Conservation (phyloP, 805 yeast species). For the Metschnikowia gelsemii region DNA sequence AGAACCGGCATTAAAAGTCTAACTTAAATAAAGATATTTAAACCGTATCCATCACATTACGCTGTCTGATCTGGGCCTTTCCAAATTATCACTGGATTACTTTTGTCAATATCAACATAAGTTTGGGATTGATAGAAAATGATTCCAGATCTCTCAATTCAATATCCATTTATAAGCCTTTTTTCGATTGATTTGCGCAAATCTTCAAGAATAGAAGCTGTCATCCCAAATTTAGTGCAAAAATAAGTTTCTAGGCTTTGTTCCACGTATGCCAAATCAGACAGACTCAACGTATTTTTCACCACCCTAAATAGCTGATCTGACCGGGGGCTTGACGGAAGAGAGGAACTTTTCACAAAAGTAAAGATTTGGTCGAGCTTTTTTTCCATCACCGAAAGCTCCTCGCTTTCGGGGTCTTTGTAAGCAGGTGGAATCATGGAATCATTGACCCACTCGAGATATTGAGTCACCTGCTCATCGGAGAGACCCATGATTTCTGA, state of each 20-base stretch:
- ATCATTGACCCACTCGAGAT: conserved; percentile 51
- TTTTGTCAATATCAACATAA: too few relatives aligned
- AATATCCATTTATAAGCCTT: too few relatives aligned
- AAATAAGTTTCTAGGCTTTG: conserved; percentile 5
- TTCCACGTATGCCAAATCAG: conserved; percentile 4
- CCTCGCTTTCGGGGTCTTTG: conserved; percentile 18
- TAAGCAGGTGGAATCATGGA: conserved; percentile 27
- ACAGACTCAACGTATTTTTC: conserved; percentile 7
- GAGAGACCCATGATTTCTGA: conserved; percentile 48
- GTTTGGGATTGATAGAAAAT: background rate
- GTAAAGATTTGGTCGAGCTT: conserved; percentile 35
- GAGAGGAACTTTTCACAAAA: background rate
- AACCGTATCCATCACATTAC: too few relatives aligned
- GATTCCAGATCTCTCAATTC: too few relatives aligned
- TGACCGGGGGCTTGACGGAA: background rate
- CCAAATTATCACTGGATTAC: too few relatives aligned
- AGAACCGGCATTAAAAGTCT: too few relatives aligned
- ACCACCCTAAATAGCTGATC: conserved; percentile 1
- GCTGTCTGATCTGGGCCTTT: too few relatives aligned
- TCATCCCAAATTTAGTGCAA: conserved; percentile 9
- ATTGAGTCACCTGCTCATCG: conserved; percentile 44
- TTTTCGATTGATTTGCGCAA: conserved; percentile 4
- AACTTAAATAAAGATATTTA: too few relatives aligned
- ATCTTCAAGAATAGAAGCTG: conserved; percentile 1
- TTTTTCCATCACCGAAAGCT: conserved; percentile 28